Evolutionary conservation across 106 monocot species (phyloP).

Genomic region (Phalaenopsis equestris): DNA sequence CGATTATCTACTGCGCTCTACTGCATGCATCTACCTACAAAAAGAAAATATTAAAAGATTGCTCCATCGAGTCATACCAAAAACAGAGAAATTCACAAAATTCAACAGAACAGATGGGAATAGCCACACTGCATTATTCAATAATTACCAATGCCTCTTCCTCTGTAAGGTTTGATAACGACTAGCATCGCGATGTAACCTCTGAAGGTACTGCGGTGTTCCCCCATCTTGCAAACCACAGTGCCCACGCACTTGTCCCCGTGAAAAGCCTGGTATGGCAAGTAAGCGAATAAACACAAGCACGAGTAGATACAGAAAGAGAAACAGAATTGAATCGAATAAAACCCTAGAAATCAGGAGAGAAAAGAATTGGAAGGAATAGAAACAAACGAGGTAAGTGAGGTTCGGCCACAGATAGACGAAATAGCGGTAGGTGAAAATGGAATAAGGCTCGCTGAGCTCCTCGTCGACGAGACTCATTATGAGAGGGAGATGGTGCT

Average conservation of each 20-base stretch:
- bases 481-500: conserved; percentile 94
- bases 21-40: neutral
- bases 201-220: conserved; percentile 60
- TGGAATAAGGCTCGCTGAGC: conserved; percentile 99
- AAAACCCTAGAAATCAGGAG: neutral
- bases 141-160: conserved; percentile 72
- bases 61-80: neutral
- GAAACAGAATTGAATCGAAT: conserved; percentile 2
- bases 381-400: conserved; percentile 63
- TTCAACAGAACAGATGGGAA: neutral
- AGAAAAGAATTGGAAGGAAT: conserved; percentile 3
- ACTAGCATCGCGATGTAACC: conserved; percentile 99
- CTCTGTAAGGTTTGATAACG: conserved; percentile 85
- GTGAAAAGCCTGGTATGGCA: conserved; percentile 63
- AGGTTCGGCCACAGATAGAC: conserved; percentile 97
- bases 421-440: conserved; percentile 99
- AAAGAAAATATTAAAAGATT: neutral
- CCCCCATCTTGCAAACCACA: conserved; percentile 99
- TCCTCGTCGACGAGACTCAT: conserved; percentile 89
- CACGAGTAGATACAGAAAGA: neutral
- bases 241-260: conserved; percentile 88
- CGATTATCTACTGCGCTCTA: neutral
- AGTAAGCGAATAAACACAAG: neutral
- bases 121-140: neutral
- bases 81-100: neutral